Base-by-base conservation (phyloP, 176 grass and related monocot species). In the Puya raimondii region DNA sequence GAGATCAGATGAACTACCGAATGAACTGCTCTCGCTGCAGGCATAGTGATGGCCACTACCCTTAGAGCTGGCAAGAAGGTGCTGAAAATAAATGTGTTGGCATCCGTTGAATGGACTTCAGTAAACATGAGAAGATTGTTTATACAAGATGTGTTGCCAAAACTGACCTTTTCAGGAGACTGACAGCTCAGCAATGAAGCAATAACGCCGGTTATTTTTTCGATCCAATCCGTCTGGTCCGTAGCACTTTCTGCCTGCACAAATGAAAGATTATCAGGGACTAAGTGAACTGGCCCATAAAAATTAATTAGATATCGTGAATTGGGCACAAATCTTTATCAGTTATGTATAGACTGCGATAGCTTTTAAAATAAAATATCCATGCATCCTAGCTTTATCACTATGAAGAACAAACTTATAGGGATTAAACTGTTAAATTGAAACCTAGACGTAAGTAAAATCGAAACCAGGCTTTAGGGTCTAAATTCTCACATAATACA, bases 191-290 rank as follows among this genome's bases (percentile, higher is more conserved):
- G 83, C 69, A 99, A 85, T 65, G 90, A 99, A 61, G 95, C 95
- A 64, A 99, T 99, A 68, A 99, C 95, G 0, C 95, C 90, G 61
- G 95, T 99, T 66, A 99, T 99, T 79, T 99, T 99, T 85, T 99
- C 95, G 86, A 99, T 99, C 95, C 95, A 99, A 82, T 99, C 95
- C 90, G 94, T 91, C 87, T 99, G 95, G 77, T 99, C 95, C 87
- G 86, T 94, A 64, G 95, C 82, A 78, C 87, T 99, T 73, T 99
- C 95, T 71, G 95, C 95, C 95, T 99, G 78, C 72, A 69, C 64
- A 73, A 75, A 63, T 56, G 82, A 58, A 72, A 1, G 9, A 61
- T 20, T 18, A 61, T 61, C 56, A 22, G 56, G 14, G 56, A 61
- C n/a, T 20, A 22, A 61, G 56, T 18, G 8, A 61, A 61, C 56